A percentile compares a stretch with the other conserved stretches of the same genome.
Conservation (phyloP, 345 rosid species). For the Hypericum perforatum region DNA sequence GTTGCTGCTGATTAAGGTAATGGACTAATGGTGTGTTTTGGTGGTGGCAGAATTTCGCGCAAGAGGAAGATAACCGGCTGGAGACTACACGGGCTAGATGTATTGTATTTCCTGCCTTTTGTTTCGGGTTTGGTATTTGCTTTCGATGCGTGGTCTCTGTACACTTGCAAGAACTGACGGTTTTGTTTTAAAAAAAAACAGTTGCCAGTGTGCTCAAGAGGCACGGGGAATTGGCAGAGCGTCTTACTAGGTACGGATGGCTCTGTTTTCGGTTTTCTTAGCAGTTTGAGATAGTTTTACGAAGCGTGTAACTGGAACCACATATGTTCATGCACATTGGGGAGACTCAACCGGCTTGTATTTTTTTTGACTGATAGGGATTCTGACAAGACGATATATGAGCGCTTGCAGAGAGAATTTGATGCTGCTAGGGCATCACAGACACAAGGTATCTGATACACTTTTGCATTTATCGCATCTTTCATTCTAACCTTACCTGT, state of each 20-base stretch:
- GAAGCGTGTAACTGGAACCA: neutral
- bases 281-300: neutral
- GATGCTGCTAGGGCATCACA: slow-evolving; percentile 77
- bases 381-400: slow-evolving; percentile 79
- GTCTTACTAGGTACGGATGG: slow-evolving; percentile 53
- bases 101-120: slow-evolving; percentile 17
- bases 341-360: slow-evolving; percentile 5
- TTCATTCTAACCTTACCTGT: neutral
- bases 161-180: slow-evolving; percentile 9
- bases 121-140: slow-evolving; percentile 1
- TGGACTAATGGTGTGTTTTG: neutral
- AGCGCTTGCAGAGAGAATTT: slow-evolving; percentile 80
- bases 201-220: slow-evolving; percentile 76
- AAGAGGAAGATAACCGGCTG: slow-evolving; percentile 53
- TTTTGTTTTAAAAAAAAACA: slow-evolving; percentile 23
- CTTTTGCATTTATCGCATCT: neutral
- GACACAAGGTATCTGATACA: slow-evolving; percentile 43
- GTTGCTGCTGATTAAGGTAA: neutral
- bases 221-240: slow-evolving; percentile 69
- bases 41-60: slow-evolving; percentile 41
- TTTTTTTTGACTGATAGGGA: slow-evolving; percentile 41
- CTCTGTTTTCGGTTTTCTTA: neutral
- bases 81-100: slow-evolving; percentile 79
- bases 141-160: slow-evolving; percentile 1
- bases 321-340: neutral